Conservation (phyloP, 2,329 filamentous ascomycete species). For the Laburnicola sp. region DNA sequence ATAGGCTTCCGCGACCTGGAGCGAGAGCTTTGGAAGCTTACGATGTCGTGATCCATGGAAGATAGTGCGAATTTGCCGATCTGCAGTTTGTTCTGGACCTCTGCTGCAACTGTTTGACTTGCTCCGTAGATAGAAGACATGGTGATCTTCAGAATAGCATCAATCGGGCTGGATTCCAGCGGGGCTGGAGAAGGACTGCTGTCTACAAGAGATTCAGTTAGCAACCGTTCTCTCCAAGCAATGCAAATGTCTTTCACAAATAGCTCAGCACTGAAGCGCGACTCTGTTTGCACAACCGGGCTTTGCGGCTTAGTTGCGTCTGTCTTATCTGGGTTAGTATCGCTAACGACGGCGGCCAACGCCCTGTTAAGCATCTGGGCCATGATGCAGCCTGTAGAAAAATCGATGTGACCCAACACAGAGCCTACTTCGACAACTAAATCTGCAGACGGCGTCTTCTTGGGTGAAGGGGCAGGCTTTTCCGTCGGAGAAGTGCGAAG, state of each 20-base stretch:
- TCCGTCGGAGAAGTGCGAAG: conserved; percentile 11
- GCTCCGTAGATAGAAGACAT: conserved; percentile 30
- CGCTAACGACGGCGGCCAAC: conserved; percentile 23
- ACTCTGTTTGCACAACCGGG: not conserved
- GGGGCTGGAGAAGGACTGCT: conserved; percentile 3
- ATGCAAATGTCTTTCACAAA: conserved; percentile 33
- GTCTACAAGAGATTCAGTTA: conserved; percentile 27
- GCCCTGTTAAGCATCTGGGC: conserved; percentile 34
- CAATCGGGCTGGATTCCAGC: conserved; percentile 31
- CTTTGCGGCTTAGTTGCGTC: not conserved
- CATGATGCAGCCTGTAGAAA: conserved; percentile 41
- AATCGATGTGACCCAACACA: conserved; percentile 39
- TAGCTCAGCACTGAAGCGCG: conserved; percentile 22
- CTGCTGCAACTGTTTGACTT: conserved; percentile 20
- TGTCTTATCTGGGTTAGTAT: conserved; percentile 7
- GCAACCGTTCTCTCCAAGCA: conserved; percentile 37
- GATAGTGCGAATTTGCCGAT: conserved; percentile 53
- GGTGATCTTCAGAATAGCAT: conserved; percentile 34
- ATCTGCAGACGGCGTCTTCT: conserved; percentile 16
- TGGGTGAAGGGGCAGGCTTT: conserved; percentile 11
- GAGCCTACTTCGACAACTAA: conserved; percentile 40
- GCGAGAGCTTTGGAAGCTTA: conserved; percentile 52
- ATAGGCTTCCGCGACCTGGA: conserved; percentile 31
- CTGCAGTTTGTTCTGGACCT: conserved; percentile 28
- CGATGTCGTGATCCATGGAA: conserved; percentile 53